Conservation (phyloP, 2,329 filamentous ascomycete genomes). For the Aspergillus bombycis region DNA sequence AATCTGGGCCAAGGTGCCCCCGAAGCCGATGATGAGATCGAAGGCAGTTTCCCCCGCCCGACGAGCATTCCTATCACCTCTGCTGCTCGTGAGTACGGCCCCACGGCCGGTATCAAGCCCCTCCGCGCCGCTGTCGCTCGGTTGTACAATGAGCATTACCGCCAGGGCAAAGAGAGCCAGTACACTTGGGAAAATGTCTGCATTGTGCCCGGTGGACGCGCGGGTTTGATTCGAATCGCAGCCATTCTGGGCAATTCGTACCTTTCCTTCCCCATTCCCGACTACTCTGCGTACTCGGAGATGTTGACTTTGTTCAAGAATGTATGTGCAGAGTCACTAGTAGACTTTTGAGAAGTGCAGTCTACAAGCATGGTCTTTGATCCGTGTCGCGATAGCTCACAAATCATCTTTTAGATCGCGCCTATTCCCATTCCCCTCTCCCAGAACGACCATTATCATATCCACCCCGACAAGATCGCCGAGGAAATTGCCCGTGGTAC, state of each 20-base stretch:
- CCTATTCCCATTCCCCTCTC: constrained; percentile 84
- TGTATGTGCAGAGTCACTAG: constrained; percentile 30
- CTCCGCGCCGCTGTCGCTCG: constrained; percentile 85
- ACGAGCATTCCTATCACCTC: constrained; percentile 76
- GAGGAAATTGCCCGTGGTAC: constrained; percentile 87
- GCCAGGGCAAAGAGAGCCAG: constrained; percentile 81
- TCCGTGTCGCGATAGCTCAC: background rate
- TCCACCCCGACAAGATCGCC: constrained; percentile 89
- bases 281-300: constrained; percentile 97
- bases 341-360: background rate
- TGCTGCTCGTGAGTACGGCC: constrained; percentile 84
- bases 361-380: background rate
- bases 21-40: constrained; percentile 90
- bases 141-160: constrained; percentile 91
- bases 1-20: constrained; percentile 94
- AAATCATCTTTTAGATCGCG: constrained; percentile 63
- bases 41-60: constrained; percentile 83
- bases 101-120: constrained; percentile 90
- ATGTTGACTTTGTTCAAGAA: constrained; percentile 96
- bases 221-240: constrained; percentile 90
- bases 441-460: constrained; percentile 86
- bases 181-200: constrained; percentile 98
- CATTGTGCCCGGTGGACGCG: constrained; percentile 90
- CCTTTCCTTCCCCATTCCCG: constrained; percentile 89
- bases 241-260: constrained; percentile 92